Evolutionary conservation across 225 moss, liverwort and hornwort genomes (phyloP).

Genomic region (Thuidium tamariscinum): DNA sequence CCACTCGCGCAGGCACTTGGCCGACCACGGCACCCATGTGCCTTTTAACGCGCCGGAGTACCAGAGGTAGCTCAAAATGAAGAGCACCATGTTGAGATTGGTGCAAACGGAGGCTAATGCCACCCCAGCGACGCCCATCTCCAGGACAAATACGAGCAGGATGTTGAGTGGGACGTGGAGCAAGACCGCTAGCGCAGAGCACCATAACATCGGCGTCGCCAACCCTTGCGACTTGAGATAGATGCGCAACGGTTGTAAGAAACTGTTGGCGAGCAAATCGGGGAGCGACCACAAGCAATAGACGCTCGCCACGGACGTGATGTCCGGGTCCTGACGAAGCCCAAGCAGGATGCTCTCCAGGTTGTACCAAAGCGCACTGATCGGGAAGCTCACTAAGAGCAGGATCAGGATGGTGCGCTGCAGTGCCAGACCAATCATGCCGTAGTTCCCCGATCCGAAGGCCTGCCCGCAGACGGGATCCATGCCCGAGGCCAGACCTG

Average conservation of each 20-base stretch:
- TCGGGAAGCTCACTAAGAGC: conserved; percentile 51
- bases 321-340: conserved; percentile 58
- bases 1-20: conserved; percentile 53
- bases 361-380: conserved; percentile 81
- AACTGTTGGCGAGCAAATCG: conserved; percentile 67
- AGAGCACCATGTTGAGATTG: conserved; percentile 92
- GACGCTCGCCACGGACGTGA: conserved; percentile 57
- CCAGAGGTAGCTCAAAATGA: conserved; percentile 69
- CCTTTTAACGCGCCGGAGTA: conserved; percentile 64
- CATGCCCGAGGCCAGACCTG: conserved; percentile 83
- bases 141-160: conserved; percentile 61
- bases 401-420: conserved; percentile 94
- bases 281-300: conserved; percentile 79
- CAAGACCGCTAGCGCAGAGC: conserved; percentile 67
- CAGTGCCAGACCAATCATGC: conserved; percentile 66
- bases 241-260: conserved; percentile 72
- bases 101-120: conserved; percentile 81
- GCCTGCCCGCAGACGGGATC: conserved; percentile 88
- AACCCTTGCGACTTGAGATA: conserved; percentile 82
- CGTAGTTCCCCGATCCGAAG: conserved; percentile 69
- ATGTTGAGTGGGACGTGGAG: conserved; percentile 83
- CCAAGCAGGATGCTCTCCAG: conserved; percentile 47
- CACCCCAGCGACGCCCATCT: conserved; percentile 81
- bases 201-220: conserved; percentile 91
- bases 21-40: conserved; percentile 86